Evolutionary conservation across 2,329 filamentous ascomycete genomes (phyloP), one percentile per base, ranked within the genome.

Genomic region (Acephala macrosclerotiorum): DNA sequence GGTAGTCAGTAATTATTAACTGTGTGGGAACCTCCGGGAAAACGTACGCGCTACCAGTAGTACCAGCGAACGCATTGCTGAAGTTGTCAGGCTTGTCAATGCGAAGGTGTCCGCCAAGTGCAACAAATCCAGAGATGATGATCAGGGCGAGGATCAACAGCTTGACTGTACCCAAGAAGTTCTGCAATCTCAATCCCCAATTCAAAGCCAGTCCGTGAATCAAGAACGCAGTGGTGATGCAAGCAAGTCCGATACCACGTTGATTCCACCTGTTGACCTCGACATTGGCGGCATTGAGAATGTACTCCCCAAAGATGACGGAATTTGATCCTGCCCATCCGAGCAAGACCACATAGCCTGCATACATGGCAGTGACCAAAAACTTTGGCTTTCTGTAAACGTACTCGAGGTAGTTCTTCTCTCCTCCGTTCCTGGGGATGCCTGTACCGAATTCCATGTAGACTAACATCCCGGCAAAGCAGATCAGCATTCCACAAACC

Each of bases 281-380:
- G 25, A 87, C 82, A 14, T 87, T 79, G 12, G 89, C 86, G 9
- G 89, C 89, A 73, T 89, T 83, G 1, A 92, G 82, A 64, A 92
- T 87, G 76, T 91, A 91, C 74, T 91, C 88, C 66, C 89, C 89
- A 69, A 92, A 91, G 45, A 91, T 84, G 68, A 92, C 86, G 0
- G 85, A 89, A 76, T 91, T 91, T 16, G 86, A 86, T 7, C 85
- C 86, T 0, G 88, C 87, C 87, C 87, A 91, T 14, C 85, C 87
- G 20, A 91, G 83, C 1, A 91, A 81, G 29, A 91, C 73, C 14
- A 89, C 85, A 67, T 90, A 90, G 35, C 84, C 83, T 3, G 83
- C 80, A 76, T 89, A 90, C 63, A 90, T 78, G 16, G 82, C 84
- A 8, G 88, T 90, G 55, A 82, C 83, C 9, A 91, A 81, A 74